These are phyloP conservation scores for Dendrocalamus latiflorus DNA, from an alignment of 202 grass and related monocot genomes.

Conservation along the genomic window DNA sequence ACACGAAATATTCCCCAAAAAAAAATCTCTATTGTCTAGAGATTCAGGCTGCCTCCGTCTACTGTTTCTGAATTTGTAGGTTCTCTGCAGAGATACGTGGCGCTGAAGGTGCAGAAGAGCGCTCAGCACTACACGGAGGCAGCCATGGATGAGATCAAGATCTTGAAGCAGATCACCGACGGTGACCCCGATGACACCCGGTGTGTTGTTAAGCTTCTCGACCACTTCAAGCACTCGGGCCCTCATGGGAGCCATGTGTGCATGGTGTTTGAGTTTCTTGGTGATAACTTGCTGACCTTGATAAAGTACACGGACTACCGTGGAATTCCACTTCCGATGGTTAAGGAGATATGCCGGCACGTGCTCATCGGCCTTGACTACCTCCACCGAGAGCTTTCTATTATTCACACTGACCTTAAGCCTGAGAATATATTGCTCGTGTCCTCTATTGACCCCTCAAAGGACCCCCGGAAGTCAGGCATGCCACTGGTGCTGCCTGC, in stretches of 20 bases:
- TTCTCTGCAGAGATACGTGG: slow-evolving; percentile 75
- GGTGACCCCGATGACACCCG: slow-evolving; percentile 59
- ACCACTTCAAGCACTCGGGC: slow-evolving; percentile 94
- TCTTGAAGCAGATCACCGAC: slow-evolving; percentile 92
- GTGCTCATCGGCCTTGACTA: slow-evolving; percentile 95
- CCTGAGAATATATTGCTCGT: slow-evolving; percentile 93
- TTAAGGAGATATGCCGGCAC: no score
- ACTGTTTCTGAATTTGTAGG: slow-evolving; percentile 25
- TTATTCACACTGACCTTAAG: slow-evolving; percentile 98
- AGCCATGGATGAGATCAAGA: slow-evolving; percentile 98
- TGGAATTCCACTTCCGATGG: no score
- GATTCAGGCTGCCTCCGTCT: background rate
- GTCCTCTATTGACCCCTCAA: slow-evolving; percentile 75
- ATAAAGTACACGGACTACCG: no score
- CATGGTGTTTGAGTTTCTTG: slow-evolving; percentile 99
- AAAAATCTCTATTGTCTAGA: background rate
- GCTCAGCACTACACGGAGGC: slow-evolving; percentile 96
- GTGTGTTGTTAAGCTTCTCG: slow-evolving; percentile 95
- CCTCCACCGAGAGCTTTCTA: slow-evolving; percentile 72
- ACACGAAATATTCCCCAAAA: background rate
- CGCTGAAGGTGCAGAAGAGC: slow-evolving; percentile 97
- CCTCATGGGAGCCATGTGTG: slow-evolving; percentile 92
- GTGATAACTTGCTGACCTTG: slow-evolving; percentile 86
- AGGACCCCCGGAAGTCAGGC: slow-evolving; percentile 66
- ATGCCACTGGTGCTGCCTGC: slow-evolving; percentile 50